A percentile compares a stretch with the other conserved stretches of the same genome.
These are phyloP conservation scores for Xylariaceae sp. DNA, from an alignment of 2,329 filamentous ascomycete genomes.

Conservation along the genomic window DNA sequence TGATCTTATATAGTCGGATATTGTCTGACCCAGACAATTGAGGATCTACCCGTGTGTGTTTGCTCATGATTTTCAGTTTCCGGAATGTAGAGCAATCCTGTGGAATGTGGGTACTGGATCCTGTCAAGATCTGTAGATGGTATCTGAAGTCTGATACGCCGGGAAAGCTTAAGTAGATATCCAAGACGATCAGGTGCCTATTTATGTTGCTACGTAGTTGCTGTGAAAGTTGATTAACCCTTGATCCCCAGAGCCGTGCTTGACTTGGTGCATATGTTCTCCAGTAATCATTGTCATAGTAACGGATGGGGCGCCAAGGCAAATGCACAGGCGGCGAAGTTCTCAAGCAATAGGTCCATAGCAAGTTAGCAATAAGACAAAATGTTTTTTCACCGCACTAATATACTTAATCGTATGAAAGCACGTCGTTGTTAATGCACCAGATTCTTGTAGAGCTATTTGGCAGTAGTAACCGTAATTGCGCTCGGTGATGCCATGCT, in stretches of 20 bases:
- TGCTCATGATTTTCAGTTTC: too few species aligned
- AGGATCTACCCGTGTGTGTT: background rate
- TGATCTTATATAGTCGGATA: constrained; percentile 6
- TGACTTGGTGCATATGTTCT: background rate
- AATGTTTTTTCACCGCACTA: background rate
- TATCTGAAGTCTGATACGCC: background rate
- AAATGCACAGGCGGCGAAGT: constrained; percentile 10
- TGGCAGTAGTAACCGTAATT: constrained; percentile 16
- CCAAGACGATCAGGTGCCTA: too few species aligned
- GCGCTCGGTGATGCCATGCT: too few species aligned
- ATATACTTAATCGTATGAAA: background rate
- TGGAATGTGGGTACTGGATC: too few species aligned
- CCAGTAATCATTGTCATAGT: constrained; percentile 1
- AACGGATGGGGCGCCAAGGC: constrained; percentile 13
- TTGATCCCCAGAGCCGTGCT: background rate
- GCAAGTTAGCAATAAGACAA: constrained; percentile 10
- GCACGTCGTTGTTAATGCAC: constrained; percentile 1
- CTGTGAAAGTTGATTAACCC: background rate
- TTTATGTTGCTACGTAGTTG: too few species aligned
- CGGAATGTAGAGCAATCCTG: too few species aligned
- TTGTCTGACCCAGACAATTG: background rate
- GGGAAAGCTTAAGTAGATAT: background rate
- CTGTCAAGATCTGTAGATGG: background rate
- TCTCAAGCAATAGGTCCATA: background rate
- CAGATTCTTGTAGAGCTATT: background rate